Percentiles rank a stretch among this genome's conserved stretches.
Evolutionary conservation across 23 red algal genomes (phyloP).

Genomic region (Gracilaria caudata): DNA sequence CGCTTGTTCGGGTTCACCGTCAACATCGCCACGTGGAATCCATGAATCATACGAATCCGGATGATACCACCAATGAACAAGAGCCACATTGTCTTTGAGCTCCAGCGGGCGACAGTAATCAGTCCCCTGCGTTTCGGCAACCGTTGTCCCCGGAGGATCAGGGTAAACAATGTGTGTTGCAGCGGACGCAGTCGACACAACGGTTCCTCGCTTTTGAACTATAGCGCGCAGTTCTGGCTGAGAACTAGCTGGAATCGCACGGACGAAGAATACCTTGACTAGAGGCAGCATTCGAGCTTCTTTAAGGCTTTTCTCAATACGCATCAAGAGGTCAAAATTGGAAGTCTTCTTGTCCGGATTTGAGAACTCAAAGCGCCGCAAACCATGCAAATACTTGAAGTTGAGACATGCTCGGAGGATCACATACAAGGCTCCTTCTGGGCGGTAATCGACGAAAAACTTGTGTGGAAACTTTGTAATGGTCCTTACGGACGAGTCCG

Average conservation of each 20-base stretch:
- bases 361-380: conserved; percentile 78
- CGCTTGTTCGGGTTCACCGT: conserved; percentile 75
- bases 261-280: conserved; percentile 73
- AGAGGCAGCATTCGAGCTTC: conserved; percentile 55
- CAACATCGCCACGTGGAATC: conserved; percentile 88
- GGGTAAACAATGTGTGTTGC: conserved; percentile 91
- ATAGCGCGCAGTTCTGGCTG: conserved; percentile 44
- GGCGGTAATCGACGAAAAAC: conserved; percentile 72
- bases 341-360: conserved; percentile 62
- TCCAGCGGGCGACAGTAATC: conserved; percentile 88
- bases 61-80: conserved; percentile 99
- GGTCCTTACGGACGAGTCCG: conserved; percentile 20
- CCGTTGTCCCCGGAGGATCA: conserved; percentile 76
- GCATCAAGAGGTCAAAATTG: conserved; percentile 65
- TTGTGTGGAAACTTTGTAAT: conserved; percentile 82
- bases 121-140: conserved; percentile 62
- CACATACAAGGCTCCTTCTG: conserved; percentile 60
- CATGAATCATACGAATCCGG: conserved; percentile 98
- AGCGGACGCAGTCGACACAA: conserved; percentile 61
- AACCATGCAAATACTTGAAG: conserved; percentile 68
- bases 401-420: conserved; percentile 79
- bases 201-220: conserved; percentile 62
- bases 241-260: conserved; percentile 28
- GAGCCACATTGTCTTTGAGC: conserved; percentile 38
- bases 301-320: conserved; percentile 65